These are phyloP conservation scores for Xylaria venustula DNA, from an alignment of 495 filamentous ascomycete genomes.

Conservation along the genomic window DNA sequence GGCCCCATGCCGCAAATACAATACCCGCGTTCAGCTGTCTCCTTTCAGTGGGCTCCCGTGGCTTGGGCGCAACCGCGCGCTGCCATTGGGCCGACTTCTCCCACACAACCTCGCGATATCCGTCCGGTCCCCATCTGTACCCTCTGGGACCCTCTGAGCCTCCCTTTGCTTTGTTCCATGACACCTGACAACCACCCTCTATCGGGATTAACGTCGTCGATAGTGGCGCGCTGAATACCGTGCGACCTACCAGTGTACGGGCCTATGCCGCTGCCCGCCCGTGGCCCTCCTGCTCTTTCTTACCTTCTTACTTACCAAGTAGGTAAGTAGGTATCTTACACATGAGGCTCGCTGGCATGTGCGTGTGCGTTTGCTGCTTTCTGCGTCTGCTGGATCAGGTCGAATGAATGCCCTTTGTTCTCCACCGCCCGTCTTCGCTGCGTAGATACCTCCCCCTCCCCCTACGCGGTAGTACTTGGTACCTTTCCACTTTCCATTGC, in stretches of 20 bases:
- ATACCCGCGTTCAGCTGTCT: constrained; percentile 32
- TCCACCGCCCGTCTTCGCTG: not conserved
- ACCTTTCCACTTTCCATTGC: no score
- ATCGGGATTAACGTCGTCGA: constrained; percentile 22
- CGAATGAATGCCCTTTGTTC: no score
- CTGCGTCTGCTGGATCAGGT: no score
- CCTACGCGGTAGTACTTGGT: no score
- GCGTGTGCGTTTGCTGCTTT: not conserved
- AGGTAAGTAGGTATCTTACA: no score
- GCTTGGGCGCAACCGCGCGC: constrained; percentile 17
- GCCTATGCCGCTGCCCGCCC: not conserved
- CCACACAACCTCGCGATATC: constrained; percentile 22
- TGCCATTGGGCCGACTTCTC: constrained; percentile 19
- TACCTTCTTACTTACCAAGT: no score
- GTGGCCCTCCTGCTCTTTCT: not conserved
- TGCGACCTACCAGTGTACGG: not conserved
- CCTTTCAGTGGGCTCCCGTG: constrained; percentile 16
- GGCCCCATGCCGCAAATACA: not conserved
- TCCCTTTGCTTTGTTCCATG: constrained; percentile 18
- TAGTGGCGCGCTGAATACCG: constrained; percentile 32
- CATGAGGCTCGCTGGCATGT: not conserved
- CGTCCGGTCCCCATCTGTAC: constrained; percentile 9
- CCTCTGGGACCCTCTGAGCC: constrained; percentile 9
- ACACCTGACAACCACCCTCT: constrained; percentile 30
- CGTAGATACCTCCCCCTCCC: not conserved